Evolutionary conservation across 2,329 filamentous ascomycete species (phyloP), one percentile per base, ranked within the genome.

Genomic region (Nakataea oryzae): DNA sequence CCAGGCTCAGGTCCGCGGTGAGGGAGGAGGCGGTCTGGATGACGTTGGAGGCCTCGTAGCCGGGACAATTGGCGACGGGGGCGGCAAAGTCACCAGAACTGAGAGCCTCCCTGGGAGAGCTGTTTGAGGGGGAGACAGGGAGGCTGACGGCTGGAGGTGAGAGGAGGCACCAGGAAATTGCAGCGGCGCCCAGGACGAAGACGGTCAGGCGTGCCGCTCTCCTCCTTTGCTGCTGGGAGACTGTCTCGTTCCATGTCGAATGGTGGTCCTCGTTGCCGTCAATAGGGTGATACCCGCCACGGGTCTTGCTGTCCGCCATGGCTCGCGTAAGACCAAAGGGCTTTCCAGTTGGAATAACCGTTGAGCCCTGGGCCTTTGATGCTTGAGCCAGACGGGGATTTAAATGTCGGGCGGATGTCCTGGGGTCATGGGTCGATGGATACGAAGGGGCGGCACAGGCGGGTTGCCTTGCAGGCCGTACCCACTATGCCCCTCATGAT

Each of bases 1-100:
- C 88, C 13, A 96, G 80, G 3, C 74, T 80, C 59, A 96, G 78
- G 65, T 88, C 81, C 1, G 90, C 91, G 1, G 83, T 89, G 61
- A 95, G 75, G 11, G 84, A 84, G 60, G 75, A 77, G 50, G 72
- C 69, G 0, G 76, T 82, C 60, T 78, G 73, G 60, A 76, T 72
- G 14, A 90, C 78, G 69, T 88, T 84, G 24, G 79, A 81, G 2
- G 87, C 88, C 30, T 70, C 79, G 74, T 91, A 92, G 17, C 89
- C 88, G 0, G 87, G 87, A 68, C 89, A 91, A 3, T 24, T 21
- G 17, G 58, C 41, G 29, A 60, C 6, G 55, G 28, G 26, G 14
- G 58, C 58, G 24, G 17, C 41, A 54, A 47, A 26, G 26, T 41
- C 26, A 13, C 29, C 21, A 6, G 26, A 54, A 41, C 11, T 17